Base-by-base conservation (phyloP, 2,329 filamentous ascomycete genomes). In the Beauveria sp. region DNA sequence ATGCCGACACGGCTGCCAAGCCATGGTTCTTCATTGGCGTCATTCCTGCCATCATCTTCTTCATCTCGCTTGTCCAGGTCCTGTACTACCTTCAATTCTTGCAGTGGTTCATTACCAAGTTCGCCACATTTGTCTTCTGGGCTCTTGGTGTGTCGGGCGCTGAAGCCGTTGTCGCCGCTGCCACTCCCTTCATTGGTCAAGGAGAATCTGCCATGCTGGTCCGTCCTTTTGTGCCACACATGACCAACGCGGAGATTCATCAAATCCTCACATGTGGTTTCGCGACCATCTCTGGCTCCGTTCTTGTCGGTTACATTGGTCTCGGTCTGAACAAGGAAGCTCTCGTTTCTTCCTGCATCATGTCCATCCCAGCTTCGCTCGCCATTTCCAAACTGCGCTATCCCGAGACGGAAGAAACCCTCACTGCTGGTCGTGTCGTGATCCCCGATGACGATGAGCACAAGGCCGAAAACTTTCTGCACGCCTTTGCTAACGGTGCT, bases 161-260 rank as follows among this genome's bases (percentile, higher is more conserved):
- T 51, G 93, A 96, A 75, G 91, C 93, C n/a, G 89, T 96, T 55
- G 93, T 96, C 62, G 93, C 93, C 40, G 90, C 93, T 40, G 92
- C 93, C 10, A 96, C 92, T 1, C 93, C 93, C 9, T 96, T 96
- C 76, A 95, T 96, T 70, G 93, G 93, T 9, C 92, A 96, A 78
- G 92, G 93, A 70, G 93, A 96, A 80, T 95, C 90, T 26, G 91
- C 91, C 63, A 96, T 96, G 89, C 78, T 97, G 70, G 91, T 97
- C 74, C 86, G 87, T 60, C 91, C 91, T 0, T 96, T 96, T 73
- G 86, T 96, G 52, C 79, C 90, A 12, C 90, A 12, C 73, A 83
- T 96, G 70, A 97, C 93, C 64, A 82, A 87, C 70, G 91, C 91
- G 66, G 93, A 97, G 75, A 78, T 96, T 62, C 93, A 96, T 74